A percentile compares a stretch with the other conserved stretches of the same genome.
These are phyloP conservation scores for Nicotiana obtusifolia DNA, from an alignment of 257 asterid genomes.

Conservation along the genomic window DNA sequence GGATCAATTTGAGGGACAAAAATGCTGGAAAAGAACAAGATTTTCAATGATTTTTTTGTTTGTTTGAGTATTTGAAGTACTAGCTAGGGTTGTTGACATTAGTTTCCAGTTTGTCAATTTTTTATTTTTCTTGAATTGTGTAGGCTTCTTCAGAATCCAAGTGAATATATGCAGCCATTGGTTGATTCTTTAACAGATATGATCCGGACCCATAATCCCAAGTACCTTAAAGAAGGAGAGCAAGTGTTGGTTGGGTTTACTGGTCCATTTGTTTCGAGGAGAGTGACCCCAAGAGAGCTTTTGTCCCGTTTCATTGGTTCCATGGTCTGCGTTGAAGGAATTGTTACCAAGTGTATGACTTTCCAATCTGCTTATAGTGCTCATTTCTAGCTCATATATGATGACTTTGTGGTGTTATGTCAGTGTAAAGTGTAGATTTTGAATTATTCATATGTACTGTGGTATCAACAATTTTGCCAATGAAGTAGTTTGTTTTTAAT, in stretches of 20 bases:
- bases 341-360: slow-evolving; percentile 73
- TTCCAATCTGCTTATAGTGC: not conserved
- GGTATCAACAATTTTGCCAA: not conserved
- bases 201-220: slow-evolving; percentile 52
- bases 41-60: not conserved
- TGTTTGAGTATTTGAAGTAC: not conserved
- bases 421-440: not conserved
- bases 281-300: slow-evolving; percentile 94
- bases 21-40: not conserved
- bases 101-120: not conserved
- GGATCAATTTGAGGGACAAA: not conserved
- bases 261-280: slow-evolving; percentile 92
- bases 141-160: slow-evolving; percentile 83
- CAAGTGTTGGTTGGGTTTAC: slow-evolving; percentile 83
- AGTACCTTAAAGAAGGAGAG: slow-evolving; percentile 91
- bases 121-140: slow-evolving; percentile 9
- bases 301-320: slow-evolving; percentile 90
- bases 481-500: not conserved
- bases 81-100: not conserved
- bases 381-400: not conserved
- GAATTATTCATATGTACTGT: not conserved
- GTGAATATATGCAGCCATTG: slow-evolving; percentile 89
- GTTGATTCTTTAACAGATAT: slow-evolving; percentile 78
- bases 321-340: slow-evolving; percentile 92
- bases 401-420: not conserved